A percentile compares a stretch with the other conserved stretches of the same genome.
These are phyloP conservation scores for Monosporascus ibericus DNA, from an alignment of 2,329 filamentous ascomycete genomes.

Conservation along the genomic window DNA sequence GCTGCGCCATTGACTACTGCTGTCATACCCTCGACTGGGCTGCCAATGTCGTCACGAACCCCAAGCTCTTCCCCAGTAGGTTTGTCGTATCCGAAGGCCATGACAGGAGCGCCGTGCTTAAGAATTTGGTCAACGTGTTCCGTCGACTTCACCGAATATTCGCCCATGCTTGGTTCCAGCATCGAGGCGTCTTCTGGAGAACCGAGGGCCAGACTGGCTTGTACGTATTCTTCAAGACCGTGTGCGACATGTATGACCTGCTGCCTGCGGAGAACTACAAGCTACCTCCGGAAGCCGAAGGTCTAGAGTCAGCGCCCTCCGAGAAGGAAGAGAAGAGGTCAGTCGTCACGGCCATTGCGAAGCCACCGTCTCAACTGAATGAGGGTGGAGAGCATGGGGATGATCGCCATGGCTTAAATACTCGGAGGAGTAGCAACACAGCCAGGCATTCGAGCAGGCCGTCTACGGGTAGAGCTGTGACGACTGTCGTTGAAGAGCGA, in stretches of 20 bases:
- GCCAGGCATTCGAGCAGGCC: conserved; percentile 77
- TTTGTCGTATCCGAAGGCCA: conserved; percentile 55
- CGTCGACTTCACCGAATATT: conserved; percentile 92
- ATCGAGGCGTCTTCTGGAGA: conserved; percentile 90
- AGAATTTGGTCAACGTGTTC: conserved; percentile 92
- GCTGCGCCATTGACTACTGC: conserved; percentile 98
- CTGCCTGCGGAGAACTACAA: conserved; percentile 95
- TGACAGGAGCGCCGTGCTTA: conserved; percentile 59
- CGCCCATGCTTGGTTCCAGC: conserved; percentile 97
- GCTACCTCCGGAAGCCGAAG: conserved; percentile 87
- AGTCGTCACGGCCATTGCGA: conserved; percentile 28
- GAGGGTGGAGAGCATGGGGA: conserved; percentile 36
- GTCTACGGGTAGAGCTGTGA: conserved; percentile 71
- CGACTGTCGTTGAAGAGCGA: conserved; percentile 75
- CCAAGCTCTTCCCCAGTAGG: conserved; percentile 90
- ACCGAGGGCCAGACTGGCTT: conserved; percentile 86
- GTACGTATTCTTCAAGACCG: conserved; percentile 94
- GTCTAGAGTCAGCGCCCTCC: conserved; percentile 50
- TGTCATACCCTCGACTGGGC: conserved; percentile 98
- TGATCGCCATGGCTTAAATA: conserved; percentile 39
- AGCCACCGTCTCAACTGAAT: conserved; percentile 19
- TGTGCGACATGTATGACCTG: conserved; percentile 86
- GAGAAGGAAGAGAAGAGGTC: conserved; percentile 37
- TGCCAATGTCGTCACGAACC: conserved; percentile 86
- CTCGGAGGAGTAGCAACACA: conserved; percentile 60